Base-by-base conservation (phyloP, 805 yeast genomes). In the Kazachstania kunashirensis region DNA sequence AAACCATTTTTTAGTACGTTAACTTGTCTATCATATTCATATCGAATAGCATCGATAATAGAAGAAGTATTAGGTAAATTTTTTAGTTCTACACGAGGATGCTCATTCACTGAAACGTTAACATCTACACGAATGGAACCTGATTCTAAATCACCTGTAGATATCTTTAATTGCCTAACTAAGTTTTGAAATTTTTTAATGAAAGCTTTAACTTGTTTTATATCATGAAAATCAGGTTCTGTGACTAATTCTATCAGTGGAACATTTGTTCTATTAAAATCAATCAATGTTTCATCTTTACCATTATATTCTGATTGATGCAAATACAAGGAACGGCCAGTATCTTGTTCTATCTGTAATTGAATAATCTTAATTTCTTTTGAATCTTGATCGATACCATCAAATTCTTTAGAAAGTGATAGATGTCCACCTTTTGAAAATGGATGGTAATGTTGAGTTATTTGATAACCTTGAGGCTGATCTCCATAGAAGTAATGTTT, bases 61-160 rank as follows among this genome's bases (percentile, higher is more conserved):
- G 94, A 88, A 12, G 84, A 71, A 0, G 86, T 78, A 21, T 88
- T 84, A 8, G 95, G 82, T 47, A 92, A 63, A 57, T 92, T 92
- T 56, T 92, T 92, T 49, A 92, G 70, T 50, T 92, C 98, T 16
- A 89, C 85, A 41, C 97, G 61, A 29, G 76, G 68, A 38, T 79
- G 76, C 13, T 70, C 72, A 43, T 75, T 73, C 5, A 89, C 77
- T 17, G 94, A 82, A n/a, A 92, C 71, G 47, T 92, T 92, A 8
- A 85, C 97, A 53, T 92, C 98, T 4, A 89, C 92, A 50, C 98
- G 69, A 71, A 92, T 80, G 0, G 96, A 92, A 6, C 98, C 98
- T 1, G 86, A 76, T 53, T 92, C 97, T 52, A 92, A 66, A 47
- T 88, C 95, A 12, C 96, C 97, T 0, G 89, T 69, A 45, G 95